Percentiles rank a stretch among this genome's conserved stretches.
Conservation (phyloP, 2,329 filamentous ascomycete species). For the Pseudogymnoascus sp. region DNA sequence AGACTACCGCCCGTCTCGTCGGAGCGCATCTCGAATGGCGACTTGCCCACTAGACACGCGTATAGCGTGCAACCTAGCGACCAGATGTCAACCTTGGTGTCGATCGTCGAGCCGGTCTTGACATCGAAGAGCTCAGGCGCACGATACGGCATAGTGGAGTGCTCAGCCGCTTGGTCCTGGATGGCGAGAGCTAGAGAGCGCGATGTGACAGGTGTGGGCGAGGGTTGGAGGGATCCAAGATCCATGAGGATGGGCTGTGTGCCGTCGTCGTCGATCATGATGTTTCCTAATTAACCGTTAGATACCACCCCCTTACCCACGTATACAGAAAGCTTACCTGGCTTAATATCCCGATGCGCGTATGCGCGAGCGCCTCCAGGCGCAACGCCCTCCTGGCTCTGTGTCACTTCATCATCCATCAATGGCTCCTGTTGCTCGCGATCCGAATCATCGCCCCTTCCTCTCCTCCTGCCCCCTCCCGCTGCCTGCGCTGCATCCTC, state of each 20-base stretch:
- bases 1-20: conserved; percentile 94
- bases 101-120: conserved; percentile 82
- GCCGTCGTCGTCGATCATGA: conserved; percentile 95
- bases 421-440: conserved; percentile 71
- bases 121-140: conserved; percentile 97
- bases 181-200: conserved; percentile 84
- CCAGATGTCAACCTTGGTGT: conserved; percentile 98
- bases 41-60: conserved; percentile 92
- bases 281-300: conserved; percentile 55
- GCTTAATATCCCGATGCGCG: conserved; percentile 94
- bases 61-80: conserved; percentile 95
- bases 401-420: conserved; percentile 68
- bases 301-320: not conserved
- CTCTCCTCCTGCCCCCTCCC: conserved; percentile 34
- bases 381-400: conserved; percentile 57
- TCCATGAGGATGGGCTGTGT: conserved; percentile 92
- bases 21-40: conserved; percentile 88
- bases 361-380: conserved; percentile 70
- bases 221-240: conserved; percentile 80
- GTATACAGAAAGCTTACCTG: conserved; percentile 49
- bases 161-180: conserved; percentile 90
- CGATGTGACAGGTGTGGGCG: conserved; percentile 81
- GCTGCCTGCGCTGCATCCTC: conserved; percentile 32
- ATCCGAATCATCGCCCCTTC: conserved; percentile 48
- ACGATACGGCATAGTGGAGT: conserved; percentile 97